A percentile compares a stretch with the other conserved stretches of the same genome.
Evolutionary conservation across 495 filamentous ascomycete genomes (phyloP).

Genomic region (Sabuloglossum arenarium): DNA sequence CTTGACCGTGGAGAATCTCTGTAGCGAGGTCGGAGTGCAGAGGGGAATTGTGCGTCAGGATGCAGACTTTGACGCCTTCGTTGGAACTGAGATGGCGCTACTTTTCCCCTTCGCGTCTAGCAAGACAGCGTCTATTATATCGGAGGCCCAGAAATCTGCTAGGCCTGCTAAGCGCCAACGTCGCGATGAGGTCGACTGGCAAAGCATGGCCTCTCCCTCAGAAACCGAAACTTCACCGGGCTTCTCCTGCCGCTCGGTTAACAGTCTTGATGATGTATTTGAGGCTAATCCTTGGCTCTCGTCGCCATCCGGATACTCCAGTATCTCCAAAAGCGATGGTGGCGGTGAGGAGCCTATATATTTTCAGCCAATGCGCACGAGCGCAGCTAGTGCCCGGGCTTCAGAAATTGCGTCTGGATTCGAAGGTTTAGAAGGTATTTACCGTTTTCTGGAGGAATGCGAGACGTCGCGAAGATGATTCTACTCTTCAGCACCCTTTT

Average conservation of each 20-base stretch:
- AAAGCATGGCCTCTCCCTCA: conserved; percentile 32
- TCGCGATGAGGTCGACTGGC: conserved; percentile 29
- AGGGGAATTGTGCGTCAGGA: conserved; percentile 66
- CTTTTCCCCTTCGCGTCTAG: conserved; percentile 73
- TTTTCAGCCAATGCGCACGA: conserved; percentile 20
- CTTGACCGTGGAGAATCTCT: conserved; percentile 62
- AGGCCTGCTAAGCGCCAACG: conserved; percentile 9
- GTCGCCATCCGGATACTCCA: conserved; percentile 12
- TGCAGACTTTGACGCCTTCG: conserved; percentile 39
- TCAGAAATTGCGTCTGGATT: conserved; percentile 32
- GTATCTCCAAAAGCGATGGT: conserved; percentile 16
- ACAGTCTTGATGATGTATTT: background rate
- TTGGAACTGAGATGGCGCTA: conserved; percentile 50
- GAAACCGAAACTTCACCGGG: background rate
- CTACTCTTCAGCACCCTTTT: background rate
- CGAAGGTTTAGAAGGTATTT: conserved; percentile 70
- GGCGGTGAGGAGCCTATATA: conserved; percentile 20
- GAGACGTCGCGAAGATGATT: conserved; percentile 31
- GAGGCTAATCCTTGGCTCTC: conserved; percentile 1
- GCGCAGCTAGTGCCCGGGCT: conserved; percentile 22
- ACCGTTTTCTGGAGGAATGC: conserved; percentile 72
- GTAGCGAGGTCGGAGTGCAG: conserved; percentile 63
- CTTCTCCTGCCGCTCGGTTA: background rate
- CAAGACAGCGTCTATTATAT: conserved; percentile 9
- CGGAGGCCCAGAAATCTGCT: conserved; percentile 2